Conservation (phyloP, 306 rosid species). For the Malus orientalis region DNA sequence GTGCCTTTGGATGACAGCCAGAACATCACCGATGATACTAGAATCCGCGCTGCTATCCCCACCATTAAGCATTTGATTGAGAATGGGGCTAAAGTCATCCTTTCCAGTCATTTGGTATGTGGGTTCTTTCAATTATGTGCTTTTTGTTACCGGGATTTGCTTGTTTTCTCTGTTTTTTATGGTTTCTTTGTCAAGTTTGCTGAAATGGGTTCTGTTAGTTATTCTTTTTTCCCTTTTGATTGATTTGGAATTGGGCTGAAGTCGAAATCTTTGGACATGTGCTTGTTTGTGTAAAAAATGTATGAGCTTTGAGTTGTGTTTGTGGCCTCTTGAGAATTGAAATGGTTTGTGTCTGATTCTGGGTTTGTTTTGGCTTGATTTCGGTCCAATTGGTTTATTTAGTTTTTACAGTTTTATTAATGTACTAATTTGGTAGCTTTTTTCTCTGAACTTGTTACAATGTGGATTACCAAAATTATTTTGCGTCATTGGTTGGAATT, state of each 20-base stretch:
- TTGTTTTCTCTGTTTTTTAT: neutral
- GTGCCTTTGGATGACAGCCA: slow-evolving; percentile 87
- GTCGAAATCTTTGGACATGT: neutral
- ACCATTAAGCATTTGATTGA: slow-evolving; percentile 75
- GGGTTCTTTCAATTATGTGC: neutral
- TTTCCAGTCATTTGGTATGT: slow-evolving; percentile 84
- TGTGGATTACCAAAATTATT: neutral
- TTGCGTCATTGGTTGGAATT: neutral
- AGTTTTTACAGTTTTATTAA: neutral
- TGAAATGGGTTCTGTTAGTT: neutral
- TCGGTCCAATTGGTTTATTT: neutral
- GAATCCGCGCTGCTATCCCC: slow-evolving; percentile 88
- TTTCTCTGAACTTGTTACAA: neutral
- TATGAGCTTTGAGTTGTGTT: neutral
- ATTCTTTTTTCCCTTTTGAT: neutral
- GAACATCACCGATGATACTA: slow-evolving; percentile 91
- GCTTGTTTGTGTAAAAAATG: neutral
- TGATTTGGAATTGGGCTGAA: neutral
- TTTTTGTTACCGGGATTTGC: neutral
- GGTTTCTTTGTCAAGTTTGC: neutral
- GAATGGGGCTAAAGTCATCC: slow-evolving; percentile 92
- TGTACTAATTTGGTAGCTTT: neutral
- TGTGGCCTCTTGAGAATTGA: neutral
- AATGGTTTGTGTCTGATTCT: neutral
- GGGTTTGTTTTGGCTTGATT: neutral